phyloP scores from a whole-genome alignment of 371 early-diverging fungal species.

The Parasitella parasitica region DNA sequence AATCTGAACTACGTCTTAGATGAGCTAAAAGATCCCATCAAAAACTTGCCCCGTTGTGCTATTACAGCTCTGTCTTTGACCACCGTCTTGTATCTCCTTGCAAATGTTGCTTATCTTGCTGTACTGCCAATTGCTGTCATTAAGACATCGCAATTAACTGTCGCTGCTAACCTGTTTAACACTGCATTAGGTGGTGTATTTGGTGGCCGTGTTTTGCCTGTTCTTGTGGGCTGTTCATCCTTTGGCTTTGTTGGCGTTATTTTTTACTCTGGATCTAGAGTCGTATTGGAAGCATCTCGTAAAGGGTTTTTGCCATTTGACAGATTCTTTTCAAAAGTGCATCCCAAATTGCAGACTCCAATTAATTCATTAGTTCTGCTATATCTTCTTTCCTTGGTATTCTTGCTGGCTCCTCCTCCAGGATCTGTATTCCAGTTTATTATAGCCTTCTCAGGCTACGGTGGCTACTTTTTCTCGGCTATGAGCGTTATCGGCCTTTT shows the following conservation, averaged over 20 bases:
- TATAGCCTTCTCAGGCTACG: conserved; percentile 22
- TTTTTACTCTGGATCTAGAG: conserved; percentile 24
- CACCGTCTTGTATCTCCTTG: conserved; percentile 17
- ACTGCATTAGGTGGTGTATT: conserved; percentile 29
- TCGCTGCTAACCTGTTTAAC: conserved; percentile 26
- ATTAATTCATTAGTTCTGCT: conserved; percentile 13
- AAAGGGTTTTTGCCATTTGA: conserved; percentile 25
- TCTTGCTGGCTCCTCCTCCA: conserved; percentile 26
- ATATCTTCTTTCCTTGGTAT: conserved; percentile 17
- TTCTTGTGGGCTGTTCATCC: conserved; percentile 24
- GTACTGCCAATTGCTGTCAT: conserved; percentile 18
- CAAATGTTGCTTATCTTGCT: conserved; percentile 28
- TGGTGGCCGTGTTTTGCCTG: conserved; percentile 22
- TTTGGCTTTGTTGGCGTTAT: conserved; percentile 27
- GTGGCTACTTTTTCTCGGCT: conserved; percentile 22
- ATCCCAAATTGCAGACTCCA: conserved; percentile 24
- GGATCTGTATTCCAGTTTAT: conserved; percentile 26
- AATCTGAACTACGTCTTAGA: conserved; percentile 29
- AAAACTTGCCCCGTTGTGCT: conserved; percentile 27
- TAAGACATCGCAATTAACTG: conserved; percentile 16
- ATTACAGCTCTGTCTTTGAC: conserved; percentile 20
- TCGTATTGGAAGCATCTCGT: conserved; percentile 24
- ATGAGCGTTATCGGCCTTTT: conserved; percentile 21
- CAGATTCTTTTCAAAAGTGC: conserved; percentile 21
- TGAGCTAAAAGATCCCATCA: conserved; percentile 26